Base-by-base conservation (phyloP, 73 alveolate genomes). In the Durusdinium trenchii region DNA sequence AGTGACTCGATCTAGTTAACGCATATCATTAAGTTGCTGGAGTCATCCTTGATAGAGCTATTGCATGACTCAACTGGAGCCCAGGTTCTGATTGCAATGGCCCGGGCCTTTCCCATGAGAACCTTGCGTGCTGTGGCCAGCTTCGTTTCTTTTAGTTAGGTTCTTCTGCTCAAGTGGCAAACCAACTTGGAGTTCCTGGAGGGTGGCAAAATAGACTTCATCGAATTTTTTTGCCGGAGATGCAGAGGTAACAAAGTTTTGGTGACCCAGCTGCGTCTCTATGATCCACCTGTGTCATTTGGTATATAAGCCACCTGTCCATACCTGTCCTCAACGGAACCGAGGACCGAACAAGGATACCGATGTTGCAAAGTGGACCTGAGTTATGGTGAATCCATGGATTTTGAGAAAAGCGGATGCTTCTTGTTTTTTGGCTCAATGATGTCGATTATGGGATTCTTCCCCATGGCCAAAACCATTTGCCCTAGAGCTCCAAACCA, bases 291-390 rank as follows among this genome's bases (percentile, higher is more conserved):
- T n/a, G n/a, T n/a, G n/a, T n/a, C n/a, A n/a, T n/a, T n/a, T n/a
- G n/a, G n/a, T n/a, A n/a, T n/a, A n/a, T n/a, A n/a, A n/a, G n/a
- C n/a, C n/a, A n/a, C n/a, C n/a, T n/a, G n/a, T n/a, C n/a, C n/a
- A n/a, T n/a, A n/a, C n/a, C n/a, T n/a, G n/a, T n/a, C n/a, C n/a
- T n/a, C n/a, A 16, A 23, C 64, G 16, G 28, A 18, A 1, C 89
- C 45, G 32, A 79, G 89, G 89, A 38, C 60, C 2, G 89, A 79
- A 2, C 18, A 79, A 3, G 89, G 89, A 14, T 46, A 46, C 64
- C 89, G 89, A 43, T 79, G 89, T 46, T 42, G 46, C 46, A 79
- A 79, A 79, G 64, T 79, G 45, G 89, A 79, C 51, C 20, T 79
- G 43, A 62, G 60, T 6, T 79, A 79, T 28, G 42, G 64, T 18